A percentile compares a stretch with the other conserved stretches of the same genome.
These are phyloP conservation scores for Neurospora pannonica DNA, from an alignment of 495 filamentous ascomycete species.

Conservation along the genomic window DNA sequence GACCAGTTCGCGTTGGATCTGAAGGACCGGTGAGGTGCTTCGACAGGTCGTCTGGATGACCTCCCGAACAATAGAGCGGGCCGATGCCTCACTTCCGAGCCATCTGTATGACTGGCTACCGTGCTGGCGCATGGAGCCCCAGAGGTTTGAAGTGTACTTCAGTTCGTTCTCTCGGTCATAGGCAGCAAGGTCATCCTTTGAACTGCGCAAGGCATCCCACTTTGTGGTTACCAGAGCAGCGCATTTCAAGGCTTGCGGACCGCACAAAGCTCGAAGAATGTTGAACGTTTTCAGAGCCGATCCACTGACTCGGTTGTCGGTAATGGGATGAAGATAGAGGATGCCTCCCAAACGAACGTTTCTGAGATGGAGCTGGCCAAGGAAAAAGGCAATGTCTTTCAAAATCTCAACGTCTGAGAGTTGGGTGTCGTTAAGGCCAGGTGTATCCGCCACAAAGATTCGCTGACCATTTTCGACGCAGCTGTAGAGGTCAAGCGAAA, in stretches of 20 bases:
- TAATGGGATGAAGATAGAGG: constrained; percentile 1
- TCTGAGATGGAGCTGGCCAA: constrained; percentile 13
- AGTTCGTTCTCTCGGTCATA: background rate
- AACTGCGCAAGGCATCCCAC: background rate
- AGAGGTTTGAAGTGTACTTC: background rate
- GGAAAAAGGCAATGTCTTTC: constrained; percentile 25
- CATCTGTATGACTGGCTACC: background rate
- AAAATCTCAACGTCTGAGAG: constrained; percentile 30
- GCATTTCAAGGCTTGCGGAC: background rate
- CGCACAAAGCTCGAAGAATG: background rate
- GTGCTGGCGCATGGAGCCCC: background rate
- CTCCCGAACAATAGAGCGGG: background rate
- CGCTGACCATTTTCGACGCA: constrained; percentile 10
- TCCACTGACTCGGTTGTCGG: background rate
- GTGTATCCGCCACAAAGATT: constrained; percentile 31
- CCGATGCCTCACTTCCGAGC: background rate
- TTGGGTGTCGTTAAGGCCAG: constrained; percentile 37
- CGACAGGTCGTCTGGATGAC: background rate
- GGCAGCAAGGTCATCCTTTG: background rate
- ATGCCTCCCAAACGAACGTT: background rate
- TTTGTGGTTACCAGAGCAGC: background rate
- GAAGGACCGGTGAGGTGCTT: constrained; percentile 1
- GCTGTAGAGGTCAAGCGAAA: background rate
- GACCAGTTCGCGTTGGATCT: constrained; percentile 32
- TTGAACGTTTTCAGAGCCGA: background rate